Conservation (phyloP, 164 flowering plant genomes). For the Taxillus chinensis region DNA sequence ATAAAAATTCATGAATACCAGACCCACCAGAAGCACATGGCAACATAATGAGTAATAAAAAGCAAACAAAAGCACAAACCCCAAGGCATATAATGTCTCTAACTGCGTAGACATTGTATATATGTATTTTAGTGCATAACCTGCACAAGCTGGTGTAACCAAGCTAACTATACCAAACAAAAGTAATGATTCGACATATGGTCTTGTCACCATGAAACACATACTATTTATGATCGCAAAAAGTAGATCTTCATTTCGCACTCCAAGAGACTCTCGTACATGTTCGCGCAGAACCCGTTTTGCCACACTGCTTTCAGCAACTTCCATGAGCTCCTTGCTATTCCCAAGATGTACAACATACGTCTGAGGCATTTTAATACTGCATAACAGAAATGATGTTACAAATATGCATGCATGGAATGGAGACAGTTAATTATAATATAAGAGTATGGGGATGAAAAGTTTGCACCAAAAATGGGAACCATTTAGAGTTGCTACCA, state of each 20-base stretch:
- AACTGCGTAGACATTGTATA: background rate
- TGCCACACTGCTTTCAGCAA: slow-evolving; percentile 85
- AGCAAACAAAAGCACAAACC: background rate
- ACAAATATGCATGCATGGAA: too few relatives aligned
- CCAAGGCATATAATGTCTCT: background rate
- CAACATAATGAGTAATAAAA: background rate
- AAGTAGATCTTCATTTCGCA: slow-evolving; percentile 74
- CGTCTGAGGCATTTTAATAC: slow-evolving; percentile 89
- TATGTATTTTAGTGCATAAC: background rate
- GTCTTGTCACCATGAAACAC: background rate
- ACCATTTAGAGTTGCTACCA: too few relatives aligned
- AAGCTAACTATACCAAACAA: background rate
- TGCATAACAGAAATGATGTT: slow-evolving; percentile 16
- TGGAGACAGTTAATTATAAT: too few relatives aligned
- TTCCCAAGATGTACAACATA: slow-evolving; percentile 97
- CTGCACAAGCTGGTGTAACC: background rate
- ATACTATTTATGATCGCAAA: slow-evolving; percentile 88
- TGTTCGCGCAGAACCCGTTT: slow-evolving; percentile 85
- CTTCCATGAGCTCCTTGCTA: slow-evolving; percentile 91
- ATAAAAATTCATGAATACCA: too few relatives aligned
- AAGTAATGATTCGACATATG: background rate
- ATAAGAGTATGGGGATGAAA: too few relatives aligned
- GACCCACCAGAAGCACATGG: background rate
- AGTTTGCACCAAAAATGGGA: too few relatives aligned
- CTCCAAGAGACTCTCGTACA: slow-evolving; percentile 84